Evolutionary conservation across 371 early-diverging fungal genomes (phyloP), one percentile per base, ranked within the genome.

Genomic region (Globomyces sp.): DNA sequence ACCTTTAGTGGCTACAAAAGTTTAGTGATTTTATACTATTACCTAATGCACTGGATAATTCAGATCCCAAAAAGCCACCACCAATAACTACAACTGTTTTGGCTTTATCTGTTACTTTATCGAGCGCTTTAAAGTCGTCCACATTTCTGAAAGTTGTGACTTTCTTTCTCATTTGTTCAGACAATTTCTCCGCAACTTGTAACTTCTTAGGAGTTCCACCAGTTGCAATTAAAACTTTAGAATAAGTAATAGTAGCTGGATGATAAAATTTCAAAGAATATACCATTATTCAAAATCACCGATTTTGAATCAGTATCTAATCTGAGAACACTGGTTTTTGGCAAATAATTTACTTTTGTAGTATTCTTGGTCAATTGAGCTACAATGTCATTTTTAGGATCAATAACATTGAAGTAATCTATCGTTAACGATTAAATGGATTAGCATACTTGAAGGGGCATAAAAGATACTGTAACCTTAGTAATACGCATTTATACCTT

Each of bases 21-120:
- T 24, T 24, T 24, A 24, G 24, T 24, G 24, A 24, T 24, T 24
- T 24, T 24, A 24, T 24, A 77, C 66, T 80, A 76, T 63, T 77
- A 24, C 89, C 85, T n/a, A 90, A 71, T 11, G 89, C 89, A 53
- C 81, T 82, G 52, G 90, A 82, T 34, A 90, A 71, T 68, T 90
- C 91, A 57, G 85, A 84, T 41, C 91, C 91, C 58, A 90, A 77
- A 77, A 90, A 89, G 34, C 91, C 91, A 48, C 90, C 90, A 63
- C 91, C 91, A 46, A 89, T 70, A 48, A 90, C 79, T 55, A 81
- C 88, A 72, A 90, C 79, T 47, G 82, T 70, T 73, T 87, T 87
- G 50, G 74, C 80, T 39, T 76, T 70, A 40, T 84, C 77, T 51
- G 74, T 65, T 4, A 75, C 52, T 1, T 60, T 34, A n/a, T 76